A percentile compares a stretch with the other conserved stretches of the same genome.
phyloP scores from a whole-genome alignment of 148 eudicot species.

The Camellia japonica region DNA sequence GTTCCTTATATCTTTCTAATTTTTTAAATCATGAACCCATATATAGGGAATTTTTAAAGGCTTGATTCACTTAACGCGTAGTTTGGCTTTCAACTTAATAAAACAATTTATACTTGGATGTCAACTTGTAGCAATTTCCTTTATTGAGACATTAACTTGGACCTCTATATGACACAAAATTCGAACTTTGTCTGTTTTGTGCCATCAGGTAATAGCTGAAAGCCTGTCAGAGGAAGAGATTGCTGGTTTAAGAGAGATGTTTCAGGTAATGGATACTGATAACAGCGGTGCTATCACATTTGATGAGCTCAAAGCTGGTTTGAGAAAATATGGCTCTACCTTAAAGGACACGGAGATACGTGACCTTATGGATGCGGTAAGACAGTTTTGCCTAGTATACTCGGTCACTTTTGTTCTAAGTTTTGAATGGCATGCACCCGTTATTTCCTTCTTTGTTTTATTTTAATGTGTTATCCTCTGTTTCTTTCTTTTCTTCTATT shows the following conservation, averaged over 20 bases:
- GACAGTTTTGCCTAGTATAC: not conserved
- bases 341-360: slow-evolving; percentile 95
- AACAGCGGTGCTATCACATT: slow-evolving; percentile 96
- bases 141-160: slow-evolving; percentile 3
- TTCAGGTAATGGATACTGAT: slow-evolving; percentile 94
- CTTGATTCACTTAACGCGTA: not conserved
- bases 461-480: not conserved
- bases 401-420: slow-evolving; percentile 2
- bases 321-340: slow-evolving; percentile 89
- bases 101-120: not conserved
- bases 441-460: slow-evolving; percentile 9
- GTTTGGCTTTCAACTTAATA: not conserved
- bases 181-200: slow-evolving; percentile 13
- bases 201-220: slow-evolving; percentile 89
- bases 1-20: not conserved
- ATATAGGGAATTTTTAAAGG: not conserved
- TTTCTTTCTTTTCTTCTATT: not conserved
- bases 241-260: slow-evolving; percentile 93
- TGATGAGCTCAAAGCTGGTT: slow-evolving; percentile 95
- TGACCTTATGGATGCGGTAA: slow-evolving; percentile 95
- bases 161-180: slow-evolving; percentile 3
- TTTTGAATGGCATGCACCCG: not conserved
- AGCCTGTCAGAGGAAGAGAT: slow-evolving; percentile 98
- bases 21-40: not conserved
- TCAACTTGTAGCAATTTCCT: not conserved